Conservation (phyloP, 2,329 filamentous ascomycete genomes). For the Aspergillus terreus region DNA sequence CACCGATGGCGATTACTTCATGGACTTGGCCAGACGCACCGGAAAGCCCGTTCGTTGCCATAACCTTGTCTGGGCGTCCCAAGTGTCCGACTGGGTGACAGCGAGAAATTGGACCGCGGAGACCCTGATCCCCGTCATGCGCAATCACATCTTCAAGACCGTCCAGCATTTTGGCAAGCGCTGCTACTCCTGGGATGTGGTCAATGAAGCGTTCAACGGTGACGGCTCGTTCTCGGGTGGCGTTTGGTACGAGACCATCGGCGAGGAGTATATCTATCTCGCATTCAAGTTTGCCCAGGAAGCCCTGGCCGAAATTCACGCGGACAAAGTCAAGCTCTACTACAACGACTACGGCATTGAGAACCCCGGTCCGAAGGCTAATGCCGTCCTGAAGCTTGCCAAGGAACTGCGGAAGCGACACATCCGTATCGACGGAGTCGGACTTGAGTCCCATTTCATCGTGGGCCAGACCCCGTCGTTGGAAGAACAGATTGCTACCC, state of each 20-base stretch:
- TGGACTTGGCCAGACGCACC: slow-evolving; percentile 30
- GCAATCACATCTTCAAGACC: slow-evolving; percentile 32
- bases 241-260: slow-evolving; percentile 40
- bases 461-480: slow-evolving; percentile 36
- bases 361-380: slow-evolving; percentile 28
- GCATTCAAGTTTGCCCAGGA: slow-evolving; percentile 39
- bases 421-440: slow-evolving; percentile 44
- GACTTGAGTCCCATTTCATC: slow-evolving; percentile 46
- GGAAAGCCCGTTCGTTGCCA: slow-evolving; percentile 57
- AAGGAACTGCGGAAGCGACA: slow-evolving; percentile 27
- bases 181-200: slow-evolving; percentile 31
- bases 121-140: slow-evolving; percentile 52
- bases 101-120: slow-evolving; percentile 51
- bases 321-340: slow-evolving; percentile 30
- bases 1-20: slow-evolving; percentile 49
- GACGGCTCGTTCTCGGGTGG: slow-evolving; percentile 39
- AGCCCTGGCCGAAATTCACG: slow-evolving; percentile 29
- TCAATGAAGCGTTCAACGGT: slow-evolving; percentile 35
- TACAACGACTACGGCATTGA: slow-evolving; percentile 42
- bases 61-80: slow-evolving; percentile 46
- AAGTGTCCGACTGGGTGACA: slow-evolving; percentile 47
- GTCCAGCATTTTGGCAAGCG: slow-evolving; percentile 22
- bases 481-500: slow-evolving; percentile 32
- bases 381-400: slow-evolving; percentile 28
- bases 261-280: slow-evolving; percentile 39